A percentile compares a stretch with the other conserved stretches of the same genome.
These are phyloP conservation scores for Canavalia gladiata DNA, from an alignment of 306 rosid genomes.

Conservation along the genomic window DNA sequence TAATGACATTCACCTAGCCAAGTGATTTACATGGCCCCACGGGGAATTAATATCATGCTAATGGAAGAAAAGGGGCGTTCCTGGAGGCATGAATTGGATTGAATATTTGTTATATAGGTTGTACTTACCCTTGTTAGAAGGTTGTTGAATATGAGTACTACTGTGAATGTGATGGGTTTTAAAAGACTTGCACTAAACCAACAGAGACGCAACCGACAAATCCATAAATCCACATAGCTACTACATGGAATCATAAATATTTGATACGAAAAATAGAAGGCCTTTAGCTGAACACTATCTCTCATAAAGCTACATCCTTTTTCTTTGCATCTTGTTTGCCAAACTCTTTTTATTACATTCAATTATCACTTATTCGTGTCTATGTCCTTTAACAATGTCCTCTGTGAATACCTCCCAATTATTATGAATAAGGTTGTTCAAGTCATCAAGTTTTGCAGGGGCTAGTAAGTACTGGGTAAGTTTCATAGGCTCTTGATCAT, in stretches of 20 bases:
- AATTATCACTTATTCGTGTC: slow-evolving; percentile 59
- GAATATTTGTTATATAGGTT: no score
- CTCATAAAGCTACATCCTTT: slow-evolving; percentile 10
- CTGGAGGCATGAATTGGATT: no score
- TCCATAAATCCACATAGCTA: slow-evolving; percentile 34
- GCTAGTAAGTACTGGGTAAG: slow-evolving; percentile 91
- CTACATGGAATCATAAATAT: slow-evolving; percentile 34
- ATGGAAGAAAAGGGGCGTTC: no score
- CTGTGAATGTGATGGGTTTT: no score
- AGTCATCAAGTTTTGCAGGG: slow-evolving; percentile 90
- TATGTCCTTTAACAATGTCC: slow-evolving; percentile 78
- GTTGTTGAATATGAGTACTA: no score
- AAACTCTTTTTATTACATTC: slow-evolving; percentile 35
- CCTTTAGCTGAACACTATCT: slow-evolving; percentile 19
- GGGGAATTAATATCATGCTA: no score
- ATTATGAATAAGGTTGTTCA: slow-evolving; percentile 76
- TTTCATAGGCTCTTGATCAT: slow-evolving; percentile 84
- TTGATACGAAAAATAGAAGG: slow-evolving; percentile 41
- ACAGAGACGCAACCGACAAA: no score
- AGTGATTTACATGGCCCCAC: no score
- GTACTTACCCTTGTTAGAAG: no score
- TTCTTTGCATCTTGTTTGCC: slow-evolving; percentile 36
- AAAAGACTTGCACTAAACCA: no score
- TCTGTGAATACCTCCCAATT: slow-evolving; percentile 74
- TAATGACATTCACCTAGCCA: no score